phyloP scores from a whole-genome alignment of 805 yeast genomes.

The Yamadazyma laniorum region DNA sequence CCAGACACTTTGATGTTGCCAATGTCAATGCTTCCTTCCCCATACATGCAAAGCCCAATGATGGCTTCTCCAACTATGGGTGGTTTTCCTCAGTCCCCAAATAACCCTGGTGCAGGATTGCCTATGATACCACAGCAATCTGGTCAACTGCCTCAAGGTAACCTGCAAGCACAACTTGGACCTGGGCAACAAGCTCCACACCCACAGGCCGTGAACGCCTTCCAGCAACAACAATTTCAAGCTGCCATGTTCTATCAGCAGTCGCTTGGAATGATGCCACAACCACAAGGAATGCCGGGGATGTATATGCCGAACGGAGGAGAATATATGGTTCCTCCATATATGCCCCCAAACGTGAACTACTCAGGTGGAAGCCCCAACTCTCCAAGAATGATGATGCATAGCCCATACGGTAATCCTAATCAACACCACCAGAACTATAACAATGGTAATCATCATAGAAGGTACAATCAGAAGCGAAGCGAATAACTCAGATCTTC shows the following conservation, averaged over 20 bases:
- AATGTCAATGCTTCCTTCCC: slow-evolving; percentile 19
- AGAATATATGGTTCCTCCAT: slow-evolving; percentile 24
- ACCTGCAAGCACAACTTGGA: background rate
- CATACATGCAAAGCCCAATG: slow-evolving; percentile 33
- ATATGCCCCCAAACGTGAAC: slow-evolving; percentile 32
- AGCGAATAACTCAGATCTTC: slow-evolving; percentile 1
- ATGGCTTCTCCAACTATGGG: slow-evolving; percentile 20
- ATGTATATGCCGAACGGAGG: slow-evolving; percentile 9
- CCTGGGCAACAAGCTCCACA: slow-evolving; percentile 14
- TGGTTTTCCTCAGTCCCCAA: slow-evolving; percentile 2
- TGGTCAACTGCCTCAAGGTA: slow-evolving; percentile 7
- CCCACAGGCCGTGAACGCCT: slow-evolving; percentile 22
- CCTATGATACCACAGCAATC: slow-evolving; percentile 31
- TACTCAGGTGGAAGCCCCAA: slow-evolving; percentile 19
- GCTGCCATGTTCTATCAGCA: slow-evolving; percentile 42
- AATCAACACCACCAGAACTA: slow-evolving; percentile 6
- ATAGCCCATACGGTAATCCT: slow-evolving; percentile 7
- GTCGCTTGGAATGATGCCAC: slow-evolving; percentile 29
- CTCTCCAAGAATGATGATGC: slow-evolving; percentile 8
- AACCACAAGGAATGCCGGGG: slow-evolving; percentile 29
- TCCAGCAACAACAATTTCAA: slow-evolving; percentile 37
- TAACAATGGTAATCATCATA: slow-evolving; percentile 7
- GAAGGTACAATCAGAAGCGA: slow-evolving; percentile 17
- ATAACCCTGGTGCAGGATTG: slow-evolving; percentile 1
- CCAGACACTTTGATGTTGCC: slow-evolving; percentile 18